Evolutionary conservation across 2,329 filamentous ascomycete genomes (phyloP).

Genomic region (Ceratocystiopsis minuta): DNA sequence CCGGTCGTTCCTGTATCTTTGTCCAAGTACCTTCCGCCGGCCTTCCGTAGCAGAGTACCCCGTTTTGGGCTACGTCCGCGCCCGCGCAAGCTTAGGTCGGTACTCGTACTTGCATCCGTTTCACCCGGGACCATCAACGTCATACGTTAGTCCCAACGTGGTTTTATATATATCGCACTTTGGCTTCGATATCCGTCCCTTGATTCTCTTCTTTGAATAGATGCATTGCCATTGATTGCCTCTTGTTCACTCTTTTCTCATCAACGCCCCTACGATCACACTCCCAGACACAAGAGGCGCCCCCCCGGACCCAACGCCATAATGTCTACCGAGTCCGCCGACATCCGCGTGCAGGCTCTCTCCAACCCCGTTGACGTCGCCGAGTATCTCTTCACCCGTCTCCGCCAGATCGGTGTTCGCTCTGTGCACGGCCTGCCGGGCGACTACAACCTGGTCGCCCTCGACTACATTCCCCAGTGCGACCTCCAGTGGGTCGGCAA

Average conservation of each 20-base stretch:
- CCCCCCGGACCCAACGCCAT: neutral
- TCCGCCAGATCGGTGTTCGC: constrained; percentile 28
- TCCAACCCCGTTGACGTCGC: constrained; percentile 29
- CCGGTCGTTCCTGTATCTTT: neutral
- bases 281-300: neutral
- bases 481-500: constrained; percentile 31
- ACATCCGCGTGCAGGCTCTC: constrained; percentile 9
- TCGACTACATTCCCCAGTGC: constrained; percentile 29
- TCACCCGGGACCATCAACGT: too few species aligned
- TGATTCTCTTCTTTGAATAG: too few species aligned
- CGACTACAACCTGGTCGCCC: constrained; percentile 33
- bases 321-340: constrained; percentile 5
- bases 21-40: neutral
- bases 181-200: too few species aligned
- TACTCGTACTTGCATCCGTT: too few species aligned
- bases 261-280: neutral
- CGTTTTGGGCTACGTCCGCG: neutral
- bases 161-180: too few species aligned
- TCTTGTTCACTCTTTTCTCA: too few species aligned
- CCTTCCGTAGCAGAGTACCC: neutral
- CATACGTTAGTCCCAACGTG: too few species aligned
- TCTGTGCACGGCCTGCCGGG: constrained; percentile 33
- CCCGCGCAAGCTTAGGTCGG: too few species aligned
- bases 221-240: too few species aligned
- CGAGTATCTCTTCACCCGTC: constrained; percentile 32